A percentile compares a stretch with the other conserved stretches of the same genome.
These are phyloP conservation scores for Aspergillus eucalypticola DNA, from an alignment of 2,329 filamentous ascomycete genomes.

Conservation along the genomic window DNA sequence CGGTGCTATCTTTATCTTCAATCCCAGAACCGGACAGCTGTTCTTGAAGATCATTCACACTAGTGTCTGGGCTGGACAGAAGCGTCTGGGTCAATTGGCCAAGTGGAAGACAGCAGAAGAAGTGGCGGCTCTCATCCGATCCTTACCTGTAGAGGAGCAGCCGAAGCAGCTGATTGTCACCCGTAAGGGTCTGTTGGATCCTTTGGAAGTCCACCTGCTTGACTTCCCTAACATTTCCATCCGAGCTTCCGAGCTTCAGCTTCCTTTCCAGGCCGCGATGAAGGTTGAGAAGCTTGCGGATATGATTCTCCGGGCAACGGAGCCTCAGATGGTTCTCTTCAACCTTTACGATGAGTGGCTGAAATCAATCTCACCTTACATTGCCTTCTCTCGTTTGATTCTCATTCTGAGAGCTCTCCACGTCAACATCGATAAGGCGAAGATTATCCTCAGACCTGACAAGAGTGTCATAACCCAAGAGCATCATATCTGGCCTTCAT, in stretches of 20 bases:
- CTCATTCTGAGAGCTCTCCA: slow-evolving; percentile 92
- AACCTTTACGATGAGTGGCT: slow-evolving; percentile 99
- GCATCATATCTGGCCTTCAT: slow-evolving; percentile 96
- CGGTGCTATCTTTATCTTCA: slow-evolving; percentile 99
- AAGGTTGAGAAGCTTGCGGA: slow-evolving; percentile 99
- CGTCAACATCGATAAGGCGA: slow-evolving; percentile 98
- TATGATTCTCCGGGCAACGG: slow-evolving; percentile 96
- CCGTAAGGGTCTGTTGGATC: slow-evolving; percentile 93
- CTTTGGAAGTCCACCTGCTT: slow-evolving; percentile 91
- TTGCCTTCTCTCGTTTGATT: slow-evolving; percentile 92
- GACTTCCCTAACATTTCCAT: slow-evolving; percentile 99
- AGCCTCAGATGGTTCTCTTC: slow-evolving; percentile 99
- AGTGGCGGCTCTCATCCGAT: slow-evolving; percentile 95
- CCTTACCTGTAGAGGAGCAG: slow-evolving; percentile 94
- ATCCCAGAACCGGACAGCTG: slow-evolving; percentile 93
- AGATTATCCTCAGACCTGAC: slow-evolving; percentile 89
- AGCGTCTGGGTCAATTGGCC: slow-evolving; percentile 94
- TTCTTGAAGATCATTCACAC: slow-evolving; percentile 99
- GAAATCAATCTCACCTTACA: slow-evolving; percentile 98
- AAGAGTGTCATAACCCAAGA: slow-evolving; percentile 98
- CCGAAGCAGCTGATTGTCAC: slow-evolving; percentile 99
- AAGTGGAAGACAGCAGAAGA: slow-evolving; percentile 99
- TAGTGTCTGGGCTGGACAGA: slow-evolving; percentile 98
- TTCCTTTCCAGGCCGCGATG: slow-evolving; percentile 99
- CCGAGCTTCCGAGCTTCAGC: slow-evolving; percentile 89